Evolutionary conservation across 176 grass and related monocot species (phyloP).

Genomic region (Miscanthus lutarioriparius): DNA sequence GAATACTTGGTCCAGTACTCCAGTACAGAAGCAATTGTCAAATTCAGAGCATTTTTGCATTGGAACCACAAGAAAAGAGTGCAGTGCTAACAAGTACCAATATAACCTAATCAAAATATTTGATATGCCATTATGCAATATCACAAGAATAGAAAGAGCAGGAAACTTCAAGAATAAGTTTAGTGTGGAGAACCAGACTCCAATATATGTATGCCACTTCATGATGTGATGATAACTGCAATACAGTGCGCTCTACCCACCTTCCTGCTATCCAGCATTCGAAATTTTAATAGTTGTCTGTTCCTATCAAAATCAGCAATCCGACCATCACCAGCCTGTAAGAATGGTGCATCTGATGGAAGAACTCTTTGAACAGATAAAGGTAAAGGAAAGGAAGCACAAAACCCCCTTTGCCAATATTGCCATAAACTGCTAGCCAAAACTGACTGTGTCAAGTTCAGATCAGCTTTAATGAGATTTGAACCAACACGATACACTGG

Average conservation of each 20-base stretch:
- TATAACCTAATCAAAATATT: constrained; percentile 23
- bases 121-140: constrained; percentile 5
- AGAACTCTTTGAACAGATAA: constrained; percentile 89
- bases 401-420: constrained; percentile 96
- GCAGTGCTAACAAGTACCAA: not conserved
- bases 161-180: not conserved
- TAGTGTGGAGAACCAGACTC: constrained; percentile 35
- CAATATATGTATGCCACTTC: constrained; percentile 36
- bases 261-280: constrained; percentile 60
- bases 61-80: not conserved
- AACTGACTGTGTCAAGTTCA: constrained; percentile 67
- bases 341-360: constrained; percentile 66
- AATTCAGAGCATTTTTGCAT: constrained; percentile 11
- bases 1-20: constrained; percentile 18
- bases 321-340: constrained; percentile 60
- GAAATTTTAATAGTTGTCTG: constrained; percentile 54
- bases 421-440: constrained; percentile 78
- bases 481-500: constrained; percentile 77
- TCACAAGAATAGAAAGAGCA: constrained; percentile 1
- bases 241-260: constrained; percentile 41
- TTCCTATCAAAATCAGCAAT: constrained; percentile 74
- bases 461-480: constrained; percentile 83
- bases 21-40: constrained; percentile 18
- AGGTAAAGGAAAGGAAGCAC: constrained; percentile 87
- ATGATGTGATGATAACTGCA: constrained; percentile 3